These are phyloP conservation scores for Bryum argenteum DNA, from an alignment of 225 moss, liverwort and hornwort genomes.

Conservation along the genomic window DNA sequence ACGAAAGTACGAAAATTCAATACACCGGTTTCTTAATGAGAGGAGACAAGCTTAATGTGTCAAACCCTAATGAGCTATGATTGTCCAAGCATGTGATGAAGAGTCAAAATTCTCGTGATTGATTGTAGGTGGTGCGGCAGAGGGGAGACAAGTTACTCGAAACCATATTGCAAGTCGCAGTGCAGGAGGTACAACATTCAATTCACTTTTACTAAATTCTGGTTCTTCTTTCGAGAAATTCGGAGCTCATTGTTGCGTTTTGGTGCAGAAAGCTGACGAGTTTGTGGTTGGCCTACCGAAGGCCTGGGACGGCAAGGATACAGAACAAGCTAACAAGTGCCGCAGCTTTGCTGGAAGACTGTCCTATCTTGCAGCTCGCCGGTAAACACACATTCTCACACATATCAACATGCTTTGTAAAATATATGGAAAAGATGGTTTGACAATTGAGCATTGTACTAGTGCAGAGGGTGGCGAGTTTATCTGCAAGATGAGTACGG, in stretches of 20 bases:
- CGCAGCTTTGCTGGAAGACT: slow-evolving; percentile 89
- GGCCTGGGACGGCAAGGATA: slow-evolving; percentile 75
- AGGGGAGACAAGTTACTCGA: slow-evolving; percentile 87
- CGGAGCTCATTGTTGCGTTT: not conserved
- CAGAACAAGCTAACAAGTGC: slow-evolving; percentile 73
- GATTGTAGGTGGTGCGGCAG: slow-evolving; percentile 72
- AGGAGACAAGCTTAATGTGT: not conserved
- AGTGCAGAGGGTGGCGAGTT: slow-evolving; percentile 89
- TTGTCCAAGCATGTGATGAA: not conserved
- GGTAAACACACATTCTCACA: slow-evolving; percentile 44
- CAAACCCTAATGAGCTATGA: not conserved
- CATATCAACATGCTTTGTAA: too few relatives aligned
- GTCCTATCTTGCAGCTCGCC: slow-evolving; percentile 79
- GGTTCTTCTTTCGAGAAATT: not conserved
- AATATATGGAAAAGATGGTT: slow-evolving; percentile 1
- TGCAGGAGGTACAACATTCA: slow-evolving; percentile 63
- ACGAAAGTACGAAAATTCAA: too few relatives aligned
- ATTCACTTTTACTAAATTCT: not conserved
- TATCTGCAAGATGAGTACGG: slow-evolving; percentile 93
- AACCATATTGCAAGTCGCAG: slow-evolving; percentile 66
- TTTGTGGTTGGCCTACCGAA: slow-evolving; percentile 87
- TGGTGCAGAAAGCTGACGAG: slow-evolving; percentile 85
- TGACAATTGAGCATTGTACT: slow-evolving; percentile 12
- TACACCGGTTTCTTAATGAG: too few relatives aligned
- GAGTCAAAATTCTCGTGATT: slow-evolving; percentile 19